Conservation (phyloP, 176 grass and related monocot species). For the Aegilops bicornis region DNA sequence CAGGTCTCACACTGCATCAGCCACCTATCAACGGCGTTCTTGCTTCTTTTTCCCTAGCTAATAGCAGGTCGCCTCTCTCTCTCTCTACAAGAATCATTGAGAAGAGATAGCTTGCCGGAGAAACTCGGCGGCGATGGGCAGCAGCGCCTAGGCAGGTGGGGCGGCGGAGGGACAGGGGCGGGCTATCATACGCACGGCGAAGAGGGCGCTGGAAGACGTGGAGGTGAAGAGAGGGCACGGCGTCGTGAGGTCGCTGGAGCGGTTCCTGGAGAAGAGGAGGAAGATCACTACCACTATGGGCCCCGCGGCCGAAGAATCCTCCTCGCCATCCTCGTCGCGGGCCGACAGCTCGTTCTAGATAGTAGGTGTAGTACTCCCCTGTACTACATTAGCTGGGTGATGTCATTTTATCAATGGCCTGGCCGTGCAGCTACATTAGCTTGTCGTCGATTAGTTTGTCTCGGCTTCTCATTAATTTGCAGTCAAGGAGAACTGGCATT, state of each 20-base stretch:
- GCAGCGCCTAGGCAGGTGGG: not conserved
- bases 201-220: constrained; percentile 4
- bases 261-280: constrained; percentile 21
- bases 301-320: not conserved
- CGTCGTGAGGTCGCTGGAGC: constrained; percentile 19
- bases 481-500: too few species aligned
- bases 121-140: not conserved
- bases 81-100: too few species aligned
- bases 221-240: not conserved
- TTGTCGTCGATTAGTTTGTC: too few species aligned
- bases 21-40: too few species aligned
- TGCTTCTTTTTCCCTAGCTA: not conserved
- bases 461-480: too few species aligned
- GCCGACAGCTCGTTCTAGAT: not conserved
- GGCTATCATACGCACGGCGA: constrained; percentile 9
- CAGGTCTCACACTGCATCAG: not conserved
- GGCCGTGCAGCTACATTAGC: too few species aligned
- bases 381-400: not conserved
- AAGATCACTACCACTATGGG: not conserved
- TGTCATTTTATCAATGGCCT: too few species aligned
- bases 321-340: not conserved
- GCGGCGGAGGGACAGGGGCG: not conserved
- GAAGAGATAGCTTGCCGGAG: not conserved
- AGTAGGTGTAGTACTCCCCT: too few species aligned
- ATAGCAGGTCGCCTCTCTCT: too few species aligned